Percentiles rank a stretch among this genome's conserved stretches.
These are phyloP conservation scores for Populus hybrid DNA, from an alignment of 441 rosid genomes.

Conservation along the genomic window DNA sequence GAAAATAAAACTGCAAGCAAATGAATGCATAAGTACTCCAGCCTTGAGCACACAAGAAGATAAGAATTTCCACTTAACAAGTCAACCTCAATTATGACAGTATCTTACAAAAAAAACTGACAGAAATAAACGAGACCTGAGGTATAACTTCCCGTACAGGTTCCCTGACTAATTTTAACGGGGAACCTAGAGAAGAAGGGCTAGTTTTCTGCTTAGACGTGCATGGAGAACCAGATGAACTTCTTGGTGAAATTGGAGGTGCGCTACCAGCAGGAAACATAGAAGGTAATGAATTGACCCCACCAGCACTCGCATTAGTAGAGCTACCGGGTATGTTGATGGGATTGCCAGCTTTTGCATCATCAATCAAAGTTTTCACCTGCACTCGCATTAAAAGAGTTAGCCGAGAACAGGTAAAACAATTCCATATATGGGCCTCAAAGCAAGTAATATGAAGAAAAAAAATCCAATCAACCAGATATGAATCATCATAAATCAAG, in stretches of 20 bases:
- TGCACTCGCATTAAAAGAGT: constrained; percentile 20
- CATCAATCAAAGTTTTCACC: constrained; percentile 70
- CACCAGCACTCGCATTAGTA: constrained; percentile 39
- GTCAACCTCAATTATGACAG: constrained; percentile 16
- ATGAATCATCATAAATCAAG: background rate
- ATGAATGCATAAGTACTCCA: constrained; percentile 8
- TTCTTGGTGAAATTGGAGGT: constrained; percentile 95
- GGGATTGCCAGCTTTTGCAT: constrained; percentile 61
- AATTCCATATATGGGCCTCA: background rate
- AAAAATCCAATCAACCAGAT: background rate
- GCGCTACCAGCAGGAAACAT: constrained; percentile 87
- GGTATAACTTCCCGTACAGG: constrained; percentile 80
- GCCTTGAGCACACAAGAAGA: constrained; percentile 7
- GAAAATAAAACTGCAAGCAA: constrained; percentile 79
- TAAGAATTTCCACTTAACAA: constrained; percentile 2
- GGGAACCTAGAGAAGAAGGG: constrained; percentile 70
- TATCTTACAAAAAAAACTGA: constrained; percentile 19
- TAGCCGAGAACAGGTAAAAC: background rate
- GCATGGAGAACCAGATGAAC: constrained; percentile 86
- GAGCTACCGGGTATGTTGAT: constrained; percentile 32
- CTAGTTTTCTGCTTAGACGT: constrained; percentile 66
- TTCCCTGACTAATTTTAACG: constrained; percentile 63
- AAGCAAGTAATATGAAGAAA: background rate
- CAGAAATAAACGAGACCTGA: constrained; percentile 50
- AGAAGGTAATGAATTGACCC: constrained; percentile 62